Evolutionary conservation across 2,329 filamentous ascomycete species (phyloP).

Genomic region (Truncatella angustata): DNA sequence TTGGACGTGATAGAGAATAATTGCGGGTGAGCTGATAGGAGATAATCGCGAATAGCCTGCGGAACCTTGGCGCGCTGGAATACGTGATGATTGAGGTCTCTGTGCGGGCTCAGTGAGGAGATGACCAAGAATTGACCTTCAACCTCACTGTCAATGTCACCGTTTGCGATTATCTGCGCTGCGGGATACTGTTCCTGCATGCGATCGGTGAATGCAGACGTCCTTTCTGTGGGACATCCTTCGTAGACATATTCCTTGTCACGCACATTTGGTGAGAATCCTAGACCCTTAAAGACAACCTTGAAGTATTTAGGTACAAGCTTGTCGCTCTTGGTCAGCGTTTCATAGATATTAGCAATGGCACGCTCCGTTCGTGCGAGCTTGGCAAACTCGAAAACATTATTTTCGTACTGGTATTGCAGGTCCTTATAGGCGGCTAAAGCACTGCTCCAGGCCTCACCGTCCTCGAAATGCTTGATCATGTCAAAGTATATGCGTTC

Average conservation of each 20-base stretch:
- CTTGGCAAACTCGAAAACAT: constrained; percentile 87
- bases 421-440: constrained; percentile 87
- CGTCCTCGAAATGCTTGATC: constrained; percentile 92
- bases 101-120: constrained; percentile 76
- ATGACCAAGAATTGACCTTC: constrained; percentile 91
- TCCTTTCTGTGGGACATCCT: constrained; percentile 72
- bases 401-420: constrained; percentile 85
- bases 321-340: constrained; percentile 77
- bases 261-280: constrained; percentile 75
- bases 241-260: constrained; percentile 95
- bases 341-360: constrained; percentile 90
- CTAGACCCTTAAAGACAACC: constrained; percentile 84
- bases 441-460: constrained; percentile 89
- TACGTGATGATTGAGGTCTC: constrained; percentile 77
- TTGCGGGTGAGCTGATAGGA: constrained; percentile 74
- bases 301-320: constrained; percentile 84
- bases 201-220: constrained; percentile 80
- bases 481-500: constrained; percentile 91
- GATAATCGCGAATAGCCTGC: constrained; percentile 80
- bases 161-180: constrained; percentile 73
- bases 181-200: constrained; percentile 89
- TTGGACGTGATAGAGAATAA: constrained; percentile 75
- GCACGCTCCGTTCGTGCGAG: constrained; percentile 84
- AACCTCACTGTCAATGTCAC: constrained; percentile 70
- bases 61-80: constrained; percentile 86